A percentile compares a stretch with the other conserved stretches of the same genome.
Conservation (phyloP, 441 rosid genomes). For the Gossypium trilobum region DNA sequence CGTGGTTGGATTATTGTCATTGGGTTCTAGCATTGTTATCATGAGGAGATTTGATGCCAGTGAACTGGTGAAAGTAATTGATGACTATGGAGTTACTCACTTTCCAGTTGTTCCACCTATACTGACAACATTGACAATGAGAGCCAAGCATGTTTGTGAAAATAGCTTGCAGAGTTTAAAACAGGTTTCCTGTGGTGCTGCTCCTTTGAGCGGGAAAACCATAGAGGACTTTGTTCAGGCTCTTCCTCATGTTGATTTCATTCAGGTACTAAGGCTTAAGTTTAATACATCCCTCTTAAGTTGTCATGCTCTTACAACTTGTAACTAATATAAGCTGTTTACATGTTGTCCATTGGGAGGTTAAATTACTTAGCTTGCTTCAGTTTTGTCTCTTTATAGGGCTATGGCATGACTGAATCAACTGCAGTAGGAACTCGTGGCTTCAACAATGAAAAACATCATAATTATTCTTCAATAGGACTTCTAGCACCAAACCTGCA, state of each 20-base stretch:
- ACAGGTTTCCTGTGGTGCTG: constrained; percentile 80
- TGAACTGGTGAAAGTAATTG: constrained; percentile 43
- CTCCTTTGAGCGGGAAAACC: constrained; percentile 40
- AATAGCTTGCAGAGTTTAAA: constrained; percentile 52
- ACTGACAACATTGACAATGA: constrained; percentile 40
- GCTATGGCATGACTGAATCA: constrained; percentile 82
- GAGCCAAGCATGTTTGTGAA: constrained; percentile 28
- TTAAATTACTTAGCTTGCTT: background rate
- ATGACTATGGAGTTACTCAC: constrained; percentile 51
- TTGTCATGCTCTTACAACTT: background rate
- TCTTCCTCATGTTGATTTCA: constrained; percentile 61
- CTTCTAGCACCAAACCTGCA: constrained; percentile 72
- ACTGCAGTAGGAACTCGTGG: constrained; percentile 82
- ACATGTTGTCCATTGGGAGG: background rate
- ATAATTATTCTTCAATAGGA: constrained; percentile 54
- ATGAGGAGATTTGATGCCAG: constrained; percentile 52
- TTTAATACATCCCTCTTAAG: background rate
- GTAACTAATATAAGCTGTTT: background rate
- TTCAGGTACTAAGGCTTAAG: constrained; percentile 45
- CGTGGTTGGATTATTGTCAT: constrained; percentile 47
- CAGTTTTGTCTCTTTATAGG: constrained; percentile 33
- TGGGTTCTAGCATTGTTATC: constrained; percentile 59
- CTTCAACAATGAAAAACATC: constrained; percentile 33
- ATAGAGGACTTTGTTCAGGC: constrained; percentile 47
- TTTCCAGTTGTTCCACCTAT: constrained; percentile 76